Percentiles rank a stretch among this genome's conserved stretches.
These are phyloP conservation scores for Metschnikowia hibisci DNA, from an alignment of 805 yeast genomes.

Conservation along the genomic window DNA sequence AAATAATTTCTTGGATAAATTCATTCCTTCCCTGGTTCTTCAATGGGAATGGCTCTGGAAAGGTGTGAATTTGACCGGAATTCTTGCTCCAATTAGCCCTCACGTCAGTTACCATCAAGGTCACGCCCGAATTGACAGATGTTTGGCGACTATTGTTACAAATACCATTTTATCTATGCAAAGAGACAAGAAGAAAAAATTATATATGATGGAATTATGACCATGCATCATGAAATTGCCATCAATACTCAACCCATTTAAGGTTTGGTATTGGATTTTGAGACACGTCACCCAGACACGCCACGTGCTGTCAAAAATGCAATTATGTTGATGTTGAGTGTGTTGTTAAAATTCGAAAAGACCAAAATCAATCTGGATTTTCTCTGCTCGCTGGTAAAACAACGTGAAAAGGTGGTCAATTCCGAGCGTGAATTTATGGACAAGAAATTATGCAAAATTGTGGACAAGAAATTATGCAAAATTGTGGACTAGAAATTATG, in stretches of 20 bases:
- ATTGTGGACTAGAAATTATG: slow-evolving; percentile 79
- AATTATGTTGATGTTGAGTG: slow-evolving; percentile 80
- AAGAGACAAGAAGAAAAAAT: slow-evolving; percentile 46
- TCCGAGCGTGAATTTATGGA: slow-evolving; percentile 93
- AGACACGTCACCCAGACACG: slow-evolving; percentile 99
- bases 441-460: slow-evolving; percentile 83
- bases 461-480: slow-evolving; percentile 90
- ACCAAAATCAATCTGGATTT: slow-evolving; percentile 96
- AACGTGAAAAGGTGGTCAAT: slow-evolving; percentile 90
- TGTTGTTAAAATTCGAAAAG: slow-evolving; percentile 93
- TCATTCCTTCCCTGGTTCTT: no score
- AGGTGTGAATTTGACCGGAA: slow-evolving; percentile 76
- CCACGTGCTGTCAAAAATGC: slow-evolving; percentile 86
- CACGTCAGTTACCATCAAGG: slow-evolving; percentile 84
- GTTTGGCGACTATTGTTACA: slow-evolving; percentile 89
- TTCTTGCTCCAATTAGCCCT: slow-evolving; percentile 87
- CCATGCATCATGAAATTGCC: slow-evolving; percentile 91
- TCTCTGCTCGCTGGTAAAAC: slow-evolving; percentile 91
- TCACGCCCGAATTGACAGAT: slow-evolving; percentile 69
- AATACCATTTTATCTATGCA: slow-evolving; percentile 88
- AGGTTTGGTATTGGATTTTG: slow-evolving; percentile 95
- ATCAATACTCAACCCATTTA: slow-evolving; percentile 76
- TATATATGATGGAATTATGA: slow-evolving; percentile 97
- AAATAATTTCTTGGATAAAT: no score
- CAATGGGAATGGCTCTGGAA: no score